Evolutionary conservation across 75 land plant genomes (phyloP), one percentile per base, ranked within the genome.

Genomic region (Pinus taeda): DNA sequence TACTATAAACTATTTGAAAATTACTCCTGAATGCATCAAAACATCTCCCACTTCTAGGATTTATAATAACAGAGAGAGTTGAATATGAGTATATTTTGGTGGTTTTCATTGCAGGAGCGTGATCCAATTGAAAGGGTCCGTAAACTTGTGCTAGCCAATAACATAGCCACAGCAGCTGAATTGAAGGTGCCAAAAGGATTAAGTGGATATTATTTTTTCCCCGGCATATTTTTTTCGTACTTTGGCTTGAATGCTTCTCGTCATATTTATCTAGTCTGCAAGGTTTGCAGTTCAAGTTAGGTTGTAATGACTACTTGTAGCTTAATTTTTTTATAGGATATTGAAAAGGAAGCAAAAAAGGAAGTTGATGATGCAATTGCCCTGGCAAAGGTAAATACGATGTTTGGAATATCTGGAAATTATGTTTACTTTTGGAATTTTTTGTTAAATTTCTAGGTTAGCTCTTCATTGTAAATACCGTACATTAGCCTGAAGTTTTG

Each of bases 71-170:
- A 49, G 37, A 14, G 20, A 37, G n/a, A 66, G 18, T 33, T 29
- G 15, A 12, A 11, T 33, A 26, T 22, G 8, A 42, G 18, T 42
- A 33, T n/a, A 15, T 57, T 20, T 72, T 78, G 57, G 24, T 74
- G 6, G n/a, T 42, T 21, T 77, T 57, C 18, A 37, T 26, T 83
- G 22, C 87, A 96, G 99, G 99, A 96, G 78, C 93, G 99, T 53
- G 99, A 96, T 81, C 98, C 98, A 42, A 92, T 96, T 89, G 99
- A 96, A 81, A 92, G 99, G 80, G 79, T 96, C 15, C 83, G 99
- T 67, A 96, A 96, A 49, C 71, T 96, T 75, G 72, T 96, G 30
- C 67, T 94, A 59, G 21, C 90, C 21, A 85, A 92, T 81, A 92
- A 94, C 60, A 79, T 96, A 57, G 91, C 91, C 13, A 82, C 93